Conservation (phyloP, 441 rosid genomes). For the Melastoma candidum region DNA sequence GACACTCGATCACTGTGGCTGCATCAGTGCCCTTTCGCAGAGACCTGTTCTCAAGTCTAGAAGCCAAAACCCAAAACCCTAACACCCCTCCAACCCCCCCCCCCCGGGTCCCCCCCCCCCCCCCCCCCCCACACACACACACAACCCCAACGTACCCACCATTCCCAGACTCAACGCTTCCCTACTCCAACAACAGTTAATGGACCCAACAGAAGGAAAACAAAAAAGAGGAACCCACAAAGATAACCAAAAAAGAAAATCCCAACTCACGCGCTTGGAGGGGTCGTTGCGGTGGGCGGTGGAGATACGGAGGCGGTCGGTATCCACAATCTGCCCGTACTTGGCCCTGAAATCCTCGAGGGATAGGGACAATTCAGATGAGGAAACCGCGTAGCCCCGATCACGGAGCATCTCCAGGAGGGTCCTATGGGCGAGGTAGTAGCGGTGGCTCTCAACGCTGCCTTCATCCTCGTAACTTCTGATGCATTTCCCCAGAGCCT, state of each 20-base stretch:
- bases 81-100: too few relatives aligned
- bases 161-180: neutral
- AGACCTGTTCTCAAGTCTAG: too few relatives aligned
- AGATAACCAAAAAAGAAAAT: neutral
- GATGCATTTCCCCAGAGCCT: conserved; percentile 30
- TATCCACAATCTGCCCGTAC: conserved; percentile 53
- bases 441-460: conserved; percentile 59
- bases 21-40: too few relatives aligned
- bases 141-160: too few relatives aligned
- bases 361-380: conserved; percentile 50
- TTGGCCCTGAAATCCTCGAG: conserved; percentile 53
- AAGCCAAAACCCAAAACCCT: too few relatives aligned
- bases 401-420: conserved; percentile 79
- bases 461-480: conserved; percentile 46
- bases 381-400: conserved; percentile 65
- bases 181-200: neutral
- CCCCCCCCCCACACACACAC: too few relatives aligned
- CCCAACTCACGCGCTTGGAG: conserved; percentile 44
- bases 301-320: conserved; percentile 56
- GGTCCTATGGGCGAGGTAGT: conserved; percentile 59
- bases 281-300: conserved; percentile 43
- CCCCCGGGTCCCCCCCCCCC: too few relatives aligned
- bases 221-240: neutral
- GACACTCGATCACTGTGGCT: too few relatives aligned
- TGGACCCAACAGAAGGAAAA: neutral